Base-by-base conservation (phyloP, 768 basidiomycete genomes). In the Lactarius pseudohatsudake region DNA sequence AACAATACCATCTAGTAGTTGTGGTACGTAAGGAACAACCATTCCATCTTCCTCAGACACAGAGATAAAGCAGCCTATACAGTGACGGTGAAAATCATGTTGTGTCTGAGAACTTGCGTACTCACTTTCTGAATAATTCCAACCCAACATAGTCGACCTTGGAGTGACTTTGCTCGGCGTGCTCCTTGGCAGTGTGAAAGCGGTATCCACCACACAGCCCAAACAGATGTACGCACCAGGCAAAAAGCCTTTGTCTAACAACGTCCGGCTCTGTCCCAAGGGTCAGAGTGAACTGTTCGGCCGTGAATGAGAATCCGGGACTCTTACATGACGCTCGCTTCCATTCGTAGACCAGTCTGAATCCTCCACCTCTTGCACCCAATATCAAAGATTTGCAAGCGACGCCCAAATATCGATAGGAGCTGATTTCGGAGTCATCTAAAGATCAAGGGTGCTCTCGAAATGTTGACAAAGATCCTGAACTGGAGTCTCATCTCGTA, bases 121-220 rank as follows among this genome's bases (percentile, higher is more conserved):
- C 61, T 61, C 61, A 61, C 47, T 8, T 54, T 54, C 20, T 22
- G 7, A 7, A 61, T 16, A 15, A 61, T 61, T 40, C 34, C 13
- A 4, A 22, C n/a, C 4, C 20, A 20, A 53, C 3, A 50, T 53
- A 61, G 16, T 61, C 61, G 11, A 54, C 47, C 22, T 10, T 38
- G 36, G 30, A 34, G 13, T 2, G n/a, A 10, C 36, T 36, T 18
- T 26, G 3, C 15, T 30, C 50, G 15, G 4, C 18, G 16, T 1
- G 9, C 20, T 53, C 50, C 18, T 3, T 9, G 2, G 0, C 7
- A 0, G 16, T 38, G 13, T 5, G 1, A 26, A 61, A 38, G n/a
- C 1, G 0, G 22, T 22, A 20, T 26, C 15, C 15, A 54, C 20
- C 22, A 26, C 22, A 54, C 32, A 3, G 16, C 4, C 22, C 20